phyloP scores from a whole-genome alignment of 495 filamentous ascomycete genomes.

The Staphylotrichum tortipilum region DNA sequence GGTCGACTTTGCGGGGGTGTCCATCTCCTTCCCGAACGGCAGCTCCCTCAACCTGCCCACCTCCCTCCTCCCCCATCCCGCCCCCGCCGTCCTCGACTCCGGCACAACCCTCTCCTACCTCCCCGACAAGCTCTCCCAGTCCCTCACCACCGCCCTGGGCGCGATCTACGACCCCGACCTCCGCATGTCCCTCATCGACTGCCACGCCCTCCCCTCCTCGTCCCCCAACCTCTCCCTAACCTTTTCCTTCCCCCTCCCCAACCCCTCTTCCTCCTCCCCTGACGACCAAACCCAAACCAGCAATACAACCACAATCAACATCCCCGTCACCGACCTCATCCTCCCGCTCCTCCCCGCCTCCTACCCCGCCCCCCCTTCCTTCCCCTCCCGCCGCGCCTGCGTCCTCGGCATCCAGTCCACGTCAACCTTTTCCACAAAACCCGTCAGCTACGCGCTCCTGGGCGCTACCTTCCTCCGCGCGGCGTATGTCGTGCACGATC shows the following conservation, averaged over 20 bases:
- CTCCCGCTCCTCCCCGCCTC: slow-evolving; percentile 41
- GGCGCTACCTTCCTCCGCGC: slow-evolving; percentile 90
- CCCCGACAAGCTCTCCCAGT: slow-evolving; percentile 49
- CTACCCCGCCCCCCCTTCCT: slow-evolving; percentile 10
- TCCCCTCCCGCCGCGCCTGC: slow-evolving; percentile 28
- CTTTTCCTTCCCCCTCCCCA: slow-evolving; percentile 51
- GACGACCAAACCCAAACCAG: too few species aligned
- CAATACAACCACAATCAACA: slow-evolving; percentile 56
- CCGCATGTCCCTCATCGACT: slow-evolving; percentile 40
- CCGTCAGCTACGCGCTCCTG: slow-evolving; percentile 31
- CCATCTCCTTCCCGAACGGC: slow-evolving; percentile 26
- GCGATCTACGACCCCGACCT: slow-evolving; percentile 39
- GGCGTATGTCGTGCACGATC: slow-evolving; percentile 90
- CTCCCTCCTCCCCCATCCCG: slow-evolving; percentile 23
- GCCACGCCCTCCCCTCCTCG: slow-evolving; percentile 38
- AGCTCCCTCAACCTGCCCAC: slow-evolving; percentile 29
- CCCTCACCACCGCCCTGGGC: slow-evolving; percentile 50
- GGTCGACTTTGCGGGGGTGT: slow-evolving; percentile 28
- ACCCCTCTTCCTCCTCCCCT: too few species aligned
- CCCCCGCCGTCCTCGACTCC: slow-evolving; percentile 72
- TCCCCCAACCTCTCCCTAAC: slow-evolving; percentile 50
- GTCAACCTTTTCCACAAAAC: slow-evolving; percentile 15
- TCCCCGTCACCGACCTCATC: slow-evolving; percentile 68
- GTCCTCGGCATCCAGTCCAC: slow-evolving; percentile 36
- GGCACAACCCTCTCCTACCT: slow-evolving; percentile 78